Evolutionary conservation across 345 rosid genomes (phyloP), one percentile per base, ranked within the genome.

Genomic region (Eucalyptus leucophloia): DNA sequence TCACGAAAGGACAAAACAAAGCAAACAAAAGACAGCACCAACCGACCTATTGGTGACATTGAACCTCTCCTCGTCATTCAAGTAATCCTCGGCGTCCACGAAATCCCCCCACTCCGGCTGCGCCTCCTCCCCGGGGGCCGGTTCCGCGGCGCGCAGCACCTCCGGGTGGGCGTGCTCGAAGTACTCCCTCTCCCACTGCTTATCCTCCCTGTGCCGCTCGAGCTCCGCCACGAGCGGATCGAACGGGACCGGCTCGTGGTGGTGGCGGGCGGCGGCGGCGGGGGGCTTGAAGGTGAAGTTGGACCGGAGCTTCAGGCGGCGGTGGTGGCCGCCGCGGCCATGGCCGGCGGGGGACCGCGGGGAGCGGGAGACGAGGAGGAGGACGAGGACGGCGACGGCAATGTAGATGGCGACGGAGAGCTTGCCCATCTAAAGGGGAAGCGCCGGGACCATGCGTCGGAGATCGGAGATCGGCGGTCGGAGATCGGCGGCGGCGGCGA

Each of bases 21-120:
- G 23, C 24, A 49, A 49, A 86, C 58, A 34, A 44, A 44, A 32
- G 86, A 56, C 62, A 56, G 62, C 93, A 93, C 47, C 62, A 96
- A 96, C 89, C 92, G 93, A 93, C 99, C 99, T 96, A 83, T 91
- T 90, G n/a, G 99, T 97, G 87, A 98, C 92, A 91, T 97, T 98
- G 93, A 97, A 97, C 91, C 93, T 97, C 62, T 97, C 94, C 90
- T 96, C 97, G 62, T 97, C 94, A 49, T 98, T 98, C 93, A 98
- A 93, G 90, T 95, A 97, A 92, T 98, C 99, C 93, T 98, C 99
- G 12, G 98, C 99, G 88, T 98, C 94, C 94, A 96, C 93, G 92
- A 96, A 97, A 88, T 96, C 98, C 87, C 94, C 99, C 99, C 98
- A 96, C 94, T 97, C 99, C 56, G 99, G 99, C 91, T 97, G 99